Evolutionary conservation across 106 monocot genomes (phyloP), one percentile per base, ranked within the genome.

Genomic region (Platanthera zijinensis): DNA sequence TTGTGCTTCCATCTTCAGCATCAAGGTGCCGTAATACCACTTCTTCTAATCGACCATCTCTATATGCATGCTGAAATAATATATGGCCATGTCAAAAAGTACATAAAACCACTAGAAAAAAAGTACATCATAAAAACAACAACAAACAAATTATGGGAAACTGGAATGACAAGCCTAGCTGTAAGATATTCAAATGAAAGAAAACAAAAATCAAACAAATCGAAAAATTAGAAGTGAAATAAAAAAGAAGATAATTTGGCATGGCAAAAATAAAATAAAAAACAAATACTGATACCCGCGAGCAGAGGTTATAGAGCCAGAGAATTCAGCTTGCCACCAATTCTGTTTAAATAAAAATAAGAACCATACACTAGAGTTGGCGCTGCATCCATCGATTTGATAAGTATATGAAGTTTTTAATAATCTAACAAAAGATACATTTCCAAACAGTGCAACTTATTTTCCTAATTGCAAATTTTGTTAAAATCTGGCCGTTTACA

Each of bases 11-110:
- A 78, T 97, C 97, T 78, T 94, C 94, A 72, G 93, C 79, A 83
- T 85, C 86, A 78, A 97, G 91, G 83, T 97, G 97, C 13, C 94
- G 84, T 50, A 97, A 72, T 32, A 84, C 84, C 56, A 94, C 93
- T 85, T 97, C 87, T 84, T 97, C 97, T 75, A 97, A 52, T 48
- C 86, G 86, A 57, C 97, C 97, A 85, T 97, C 97, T 71, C 91
- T 86, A 52, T 89, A 97, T 10, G 91, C 97, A 92, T 97, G 97
- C 97, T 97, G 89, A 57, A 83, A 85, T 7, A 72, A 76, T 46
- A 61, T 45, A 32, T 53, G 22, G 10, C 17, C 10, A 10, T 50
- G 50, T 10, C 8, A 10, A 39, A 75, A 48, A 5, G 15, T 15
- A 70, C 46, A 47, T 70, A 5, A 70, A 48, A 70, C 46, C 10